phyloP scores from a whole-genome alignment of 192 early-diverging fungal species.

The Lobosporangium transversale region DNA sequence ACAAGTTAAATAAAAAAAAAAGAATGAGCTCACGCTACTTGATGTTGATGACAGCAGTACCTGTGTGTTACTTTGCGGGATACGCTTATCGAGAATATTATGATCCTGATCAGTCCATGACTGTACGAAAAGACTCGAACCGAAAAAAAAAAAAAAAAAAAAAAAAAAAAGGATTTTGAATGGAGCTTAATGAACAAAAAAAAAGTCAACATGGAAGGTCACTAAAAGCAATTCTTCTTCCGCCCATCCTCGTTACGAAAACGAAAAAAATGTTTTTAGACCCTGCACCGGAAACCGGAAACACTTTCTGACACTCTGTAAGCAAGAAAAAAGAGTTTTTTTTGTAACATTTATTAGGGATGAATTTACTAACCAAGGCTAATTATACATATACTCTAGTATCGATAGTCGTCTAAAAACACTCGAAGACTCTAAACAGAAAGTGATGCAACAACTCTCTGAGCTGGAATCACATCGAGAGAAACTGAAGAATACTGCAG shows the following conservation, averaged over 20 bases:
- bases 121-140: slow-evolving; percentile 6
- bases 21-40: slow-evolving; percentile 32
- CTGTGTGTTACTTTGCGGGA: slow-evolving; percentile 45
- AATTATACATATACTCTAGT: not conserved
- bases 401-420: slow-evolving; percentile 18
- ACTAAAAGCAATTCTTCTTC: not conserved
- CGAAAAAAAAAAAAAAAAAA: not conserved
- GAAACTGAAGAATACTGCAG: slow-evolving; percentile 9
- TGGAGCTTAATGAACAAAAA: not conserved
- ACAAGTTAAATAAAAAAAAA: not conserved
- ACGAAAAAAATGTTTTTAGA: slow-evolving; percentile 3
- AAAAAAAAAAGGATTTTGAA: not conserved
- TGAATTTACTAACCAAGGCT: not conserved
- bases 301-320: slow-evolving; percentile 37
- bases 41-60: slow-evolving; percentile 36
- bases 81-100: slow-evolving; percentile 39
- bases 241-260: no score
- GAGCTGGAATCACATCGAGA: slow-evolving; percentile 36
- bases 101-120: slow-evolving; percentile 31
- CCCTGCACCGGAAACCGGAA: slow-evolving; percentile 33
- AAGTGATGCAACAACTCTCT: slow-evolving; percentile 20
- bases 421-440: slow-evolving; percentile 27
- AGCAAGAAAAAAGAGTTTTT: not conserved
- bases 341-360: not conserved
- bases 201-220: not conserved